Percentiles rank a stretch among this genome's conserved stretches.
Evolutionary conservation across 176 grass and related monocot species (phyloP).

Genomic region (Ananas comosus): DNA sequence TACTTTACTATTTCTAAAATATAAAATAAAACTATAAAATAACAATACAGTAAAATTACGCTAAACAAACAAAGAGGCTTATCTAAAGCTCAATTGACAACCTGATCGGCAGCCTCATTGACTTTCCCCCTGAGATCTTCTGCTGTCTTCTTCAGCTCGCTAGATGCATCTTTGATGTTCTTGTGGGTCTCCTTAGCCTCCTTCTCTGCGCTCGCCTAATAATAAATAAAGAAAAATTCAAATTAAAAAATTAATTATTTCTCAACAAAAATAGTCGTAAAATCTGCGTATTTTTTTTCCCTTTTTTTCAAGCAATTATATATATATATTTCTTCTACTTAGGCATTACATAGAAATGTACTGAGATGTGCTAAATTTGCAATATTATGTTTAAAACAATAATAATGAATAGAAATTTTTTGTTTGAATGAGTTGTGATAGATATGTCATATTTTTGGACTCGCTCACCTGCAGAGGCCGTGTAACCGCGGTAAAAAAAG

Average conservation of each 20-base stretch:
- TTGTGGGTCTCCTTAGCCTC: slow-evolving; percentile 9
- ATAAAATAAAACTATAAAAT: too few relatives aligned
- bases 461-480: neutral
- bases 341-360: too few relatives aligned
- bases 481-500: neutral
- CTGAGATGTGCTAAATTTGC: too few relatives aligned
- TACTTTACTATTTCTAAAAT: too few relatives aligned
- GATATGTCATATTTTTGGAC: neutral
- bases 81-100: neutral
- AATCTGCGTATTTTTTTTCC: too few relatives aligned
- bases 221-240: neutral
- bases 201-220: slow-evolving; percentile 16
- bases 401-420: neutral
- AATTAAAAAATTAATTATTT: neutral
- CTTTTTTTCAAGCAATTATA: too few relatives aligned
- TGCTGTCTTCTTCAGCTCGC: slow-evolving; percentile 10
- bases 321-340: too few relatives aligned
- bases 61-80: too few relatives aligned
- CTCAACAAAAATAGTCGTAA: neutral
- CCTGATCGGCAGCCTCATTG: slow-evolving; percentile 5
- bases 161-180: slow-evolving; percentile 3
- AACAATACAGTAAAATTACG: too few relatives aligned
- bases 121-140: slow-evolving; percentile 12
- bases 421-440: neutral
- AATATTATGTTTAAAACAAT: neutral